Percentiles rank a stretch among this genome's conserved stretches.
These are phyloP conservation scores for Trametes meyenii DNA, from an alignment of 768 basidiomycete species.

Conservation along the genomic window DNA sequence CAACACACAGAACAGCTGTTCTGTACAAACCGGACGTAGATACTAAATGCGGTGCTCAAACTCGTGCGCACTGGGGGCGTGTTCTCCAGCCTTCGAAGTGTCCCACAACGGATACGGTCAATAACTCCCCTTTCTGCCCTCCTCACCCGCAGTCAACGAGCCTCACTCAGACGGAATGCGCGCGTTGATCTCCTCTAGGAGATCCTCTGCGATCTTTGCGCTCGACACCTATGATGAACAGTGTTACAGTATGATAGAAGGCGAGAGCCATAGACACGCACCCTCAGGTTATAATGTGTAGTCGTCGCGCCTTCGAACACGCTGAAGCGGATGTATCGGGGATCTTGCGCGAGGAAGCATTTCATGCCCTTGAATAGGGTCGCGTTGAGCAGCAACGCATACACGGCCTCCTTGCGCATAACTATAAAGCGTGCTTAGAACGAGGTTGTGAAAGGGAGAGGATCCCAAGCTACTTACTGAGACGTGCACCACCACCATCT, in stretches of 20 bases:
- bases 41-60: too few relatives aligned
- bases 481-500: slow-evolving; percentile 70
- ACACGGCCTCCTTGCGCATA: slow-evolving; percentile 86
- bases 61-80: too few relatives aligned
- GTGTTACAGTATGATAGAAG: neutral
- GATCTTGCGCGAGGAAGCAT: slow-evolving; percentile 72
- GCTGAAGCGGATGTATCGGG: slow-evolving; percentile 78
- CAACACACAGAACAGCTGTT: neutral
- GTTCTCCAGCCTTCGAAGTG: neutral
- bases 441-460: neutral
- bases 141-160: neutral
- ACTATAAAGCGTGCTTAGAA: too few relatives aligned
- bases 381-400: slow-evolving; percentile 71
- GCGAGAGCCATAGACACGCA: slow-evolving; percentile 38
- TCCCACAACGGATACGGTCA: neutral
- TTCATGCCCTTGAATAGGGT: slow-evolving; percentile 80
- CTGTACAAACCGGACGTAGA: neutral
- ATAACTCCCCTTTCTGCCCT: neutral
- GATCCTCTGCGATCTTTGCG: slow-evolving; percentile 70
- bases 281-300: slow-evolving; percentile 77
- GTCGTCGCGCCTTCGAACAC: slow-evolving; percentile 62
- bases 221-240: slow-evolving; percentile 53
- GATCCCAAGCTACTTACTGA: slow-evolving; percentile 53
- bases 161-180: slow-evolving; percentile 40
- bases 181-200: slow-evolving; percentile 56